phyloP scores from a whole-genome alignment of 495 filamentous ascomycete genomes.

The Melanomma pulvis-pyrius region DNA sequence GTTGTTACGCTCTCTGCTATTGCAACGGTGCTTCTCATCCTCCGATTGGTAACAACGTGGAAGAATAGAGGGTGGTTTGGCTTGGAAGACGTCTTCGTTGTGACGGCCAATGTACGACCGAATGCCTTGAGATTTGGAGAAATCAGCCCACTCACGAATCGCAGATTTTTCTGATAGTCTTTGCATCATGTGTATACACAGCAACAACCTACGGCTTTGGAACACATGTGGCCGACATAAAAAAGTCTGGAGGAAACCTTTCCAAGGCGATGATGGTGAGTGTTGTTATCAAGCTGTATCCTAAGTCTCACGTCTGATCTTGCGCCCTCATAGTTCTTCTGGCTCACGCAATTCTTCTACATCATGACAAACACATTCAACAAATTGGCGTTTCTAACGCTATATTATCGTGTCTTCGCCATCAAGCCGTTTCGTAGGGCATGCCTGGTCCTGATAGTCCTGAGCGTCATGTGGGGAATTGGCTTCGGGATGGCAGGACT shows the following conservation, averaged over 20 bases:
- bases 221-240: not conserved
- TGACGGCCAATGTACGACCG: conserved; percentile 2
- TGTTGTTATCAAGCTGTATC: not conserved
- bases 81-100: conserved; percentile 11
- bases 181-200: conserved; percentile 1
- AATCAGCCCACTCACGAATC: not conserved
- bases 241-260: not conserved
- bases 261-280: conserved; percentile 7
- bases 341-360: conserved; percentile 12
- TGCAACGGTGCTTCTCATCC: conserved; percentile 4
- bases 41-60: conserved; percentile 9
- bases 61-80: conserved; percentile 14
- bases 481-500: not conserved
- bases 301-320: not conserved
- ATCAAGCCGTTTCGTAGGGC: not conserved
- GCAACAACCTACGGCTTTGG: conserved; percentile 7
- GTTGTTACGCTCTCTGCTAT: conserved; percentile 2
- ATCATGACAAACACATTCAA: not conserved
- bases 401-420: conserved; percentile 3
- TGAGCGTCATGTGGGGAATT: not conserved
- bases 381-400: conserved; percentile 1
- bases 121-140: no score
- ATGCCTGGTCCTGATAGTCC: not conserved
- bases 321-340: not conserved
- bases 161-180: not conserved